phyloP scores from a whole-genome alignment of 1,139 yeast species.

The Candida dubliniensis region DNA sequence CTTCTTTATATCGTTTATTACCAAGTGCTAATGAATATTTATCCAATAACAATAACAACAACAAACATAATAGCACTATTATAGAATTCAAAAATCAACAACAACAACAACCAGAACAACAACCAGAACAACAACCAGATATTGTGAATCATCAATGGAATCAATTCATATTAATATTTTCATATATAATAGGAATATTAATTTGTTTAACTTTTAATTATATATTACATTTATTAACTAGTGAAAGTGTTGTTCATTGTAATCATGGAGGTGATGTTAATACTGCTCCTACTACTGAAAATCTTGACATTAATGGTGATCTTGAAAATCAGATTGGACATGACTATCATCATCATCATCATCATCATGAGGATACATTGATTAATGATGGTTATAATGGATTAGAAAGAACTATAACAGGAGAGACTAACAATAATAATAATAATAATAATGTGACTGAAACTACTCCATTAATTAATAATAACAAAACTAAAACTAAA shows the following conservation, averaged over 20 bases:
- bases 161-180: slow-evolving; percentile 43
- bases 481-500: too few relatives aligned
- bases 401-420: too few relatives aligned
- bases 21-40: slow-evolving; percentile 59
- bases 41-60: slow-evolving; percentile 3
- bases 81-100: too few relatives aligned
- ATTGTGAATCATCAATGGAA: slow-evolving; percentile 16
- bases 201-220: slow-evolving; percentile 62
- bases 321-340: background rate
- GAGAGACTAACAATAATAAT: too few relatives aligned
- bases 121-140: too few relatives aligned
- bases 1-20: slow-evolving; percentile 69
- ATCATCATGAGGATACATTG: slow-evolving; percentile 36
- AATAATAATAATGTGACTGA: too few relatives aligned
- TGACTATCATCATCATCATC: background rate
- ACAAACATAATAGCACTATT: too few relatives aligned
- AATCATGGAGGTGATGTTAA: slow-evolving; percentile 49
- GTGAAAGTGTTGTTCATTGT: slow-evolving; percentile 85
- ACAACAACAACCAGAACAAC: too few relatives aligned
- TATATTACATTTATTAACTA: slow-evolving; percentile 68
- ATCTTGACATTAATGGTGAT: slow-evolving; percentile 12
- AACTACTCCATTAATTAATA: too few relatives aligned
- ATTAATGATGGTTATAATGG: slow-evolving; percentile 9
- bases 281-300: slow-evolving; percentile 13
- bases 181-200: slow-evolving; percentile 59